Evolutionary conservation across 345 rosid genomes (phyloP).

Genomic region (Angophora floribunda): DNA sequence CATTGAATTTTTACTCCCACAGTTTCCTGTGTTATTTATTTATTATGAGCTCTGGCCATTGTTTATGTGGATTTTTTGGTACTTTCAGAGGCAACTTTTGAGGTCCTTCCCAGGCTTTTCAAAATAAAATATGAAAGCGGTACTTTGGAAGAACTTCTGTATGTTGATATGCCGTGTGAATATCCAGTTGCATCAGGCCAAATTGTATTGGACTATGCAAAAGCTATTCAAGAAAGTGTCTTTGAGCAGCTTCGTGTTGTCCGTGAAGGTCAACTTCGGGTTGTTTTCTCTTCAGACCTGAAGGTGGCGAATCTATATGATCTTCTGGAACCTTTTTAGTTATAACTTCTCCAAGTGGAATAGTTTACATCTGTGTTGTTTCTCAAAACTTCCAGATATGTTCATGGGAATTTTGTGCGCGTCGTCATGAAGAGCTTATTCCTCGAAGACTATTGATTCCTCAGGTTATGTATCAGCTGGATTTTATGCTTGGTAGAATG

Average conservation of each 20-base stretch:
- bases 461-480: conserved; percentile 38
- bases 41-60: background rate
- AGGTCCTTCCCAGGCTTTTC: conserved; percentile 98
- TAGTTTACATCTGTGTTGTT: background rate
- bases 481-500: background rate
- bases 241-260: conserved; percentile 98
- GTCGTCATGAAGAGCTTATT: conserved; percentile 96
- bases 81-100: conserved; percentile 77
- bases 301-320: conserved; percentile 36
- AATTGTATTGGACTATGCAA: conserved; percentile 93
- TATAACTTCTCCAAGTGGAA: background rate
- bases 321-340: background rate
- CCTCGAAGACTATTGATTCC: conserved; percentile 87
- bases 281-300: conserved; percentile 89
- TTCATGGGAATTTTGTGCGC: conserved; percentile 99
- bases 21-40: background rate
- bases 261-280: conserved; percentile 95
- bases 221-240: conserved; percentile 98
- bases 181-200: conserved; percentile 86
- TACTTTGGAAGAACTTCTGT: conserved; percentile 88
- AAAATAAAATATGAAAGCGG: conserved; percentile 99
- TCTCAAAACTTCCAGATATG: conserved; percentile 45
- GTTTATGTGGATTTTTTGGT: background rate
- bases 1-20: background rate
- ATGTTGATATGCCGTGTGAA: conserved; percentile 97